These are phyloP conservation scores for Ascomycota sp. DNA, from an alignment of 2,329 filamentous ascomycete genomes.

Conservation along the genomic window DNA sequence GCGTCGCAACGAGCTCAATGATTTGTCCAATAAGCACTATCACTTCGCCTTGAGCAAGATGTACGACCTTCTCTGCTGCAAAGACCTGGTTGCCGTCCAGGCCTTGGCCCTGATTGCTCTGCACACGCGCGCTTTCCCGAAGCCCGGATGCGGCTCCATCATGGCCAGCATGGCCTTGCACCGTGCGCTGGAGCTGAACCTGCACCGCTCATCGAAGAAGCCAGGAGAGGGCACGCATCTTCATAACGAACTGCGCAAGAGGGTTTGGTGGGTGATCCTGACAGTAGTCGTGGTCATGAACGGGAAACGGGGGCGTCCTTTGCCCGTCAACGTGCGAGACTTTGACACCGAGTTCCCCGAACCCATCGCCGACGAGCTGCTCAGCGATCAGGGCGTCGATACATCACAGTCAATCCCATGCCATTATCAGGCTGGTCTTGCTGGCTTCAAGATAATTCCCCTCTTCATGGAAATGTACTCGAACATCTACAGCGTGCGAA, in stretches of 20 bases:
- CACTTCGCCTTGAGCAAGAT: slow-evolving; percentile 51
- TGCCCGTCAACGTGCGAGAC: slow-evolving; percentile 50
- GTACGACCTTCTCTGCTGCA: slow-evolving; percentile 37
- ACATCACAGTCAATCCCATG: slow-evolving; percentile 33
- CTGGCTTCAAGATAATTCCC: slow-evolving; percentile 39
- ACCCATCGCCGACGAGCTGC: slow-evolving; percentile 45
- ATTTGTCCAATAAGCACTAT: slow-evolving; percentile 54
- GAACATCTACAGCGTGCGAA: slow-evolving; percentile 49
- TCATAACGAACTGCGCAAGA: slow-evolving; percentile 53
- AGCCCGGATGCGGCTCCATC: slow-evolving; percentile 52
- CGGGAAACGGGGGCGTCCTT: slow-evolving; percentile 55
- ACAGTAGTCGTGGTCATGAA: slow-evolving; percentile 44
- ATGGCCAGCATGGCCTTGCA: slow-evolving; percentile 42
- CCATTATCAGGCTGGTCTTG: slow-evolving; percentile 42
- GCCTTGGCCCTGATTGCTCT: slow-evolving; percentile 48
- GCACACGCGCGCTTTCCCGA: slow-evolving; percentile 56
- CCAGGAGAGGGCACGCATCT: slow-evolving; percentile 27
- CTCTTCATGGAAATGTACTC: slow-evolving; percentile 53
- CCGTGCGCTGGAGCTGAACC: slow-evolving; percentile 49
- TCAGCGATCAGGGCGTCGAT: slow-evolving; percentile 42
- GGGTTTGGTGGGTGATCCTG: slow-evolving; percentile 54
- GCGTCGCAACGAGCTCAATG: slow-evolving; percentile 31
- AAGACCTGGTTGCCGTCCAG: slow-evolving; percentile 45
- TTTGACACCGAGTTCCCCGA: slow-evolving; percentile 61
- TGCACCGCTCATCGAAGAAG: slow-evolving; percentile 46